Evolutionary conservation across 371 early-diverging fungal species (phyloP).

Genomic region (Ordospora pajunii): DNA sequence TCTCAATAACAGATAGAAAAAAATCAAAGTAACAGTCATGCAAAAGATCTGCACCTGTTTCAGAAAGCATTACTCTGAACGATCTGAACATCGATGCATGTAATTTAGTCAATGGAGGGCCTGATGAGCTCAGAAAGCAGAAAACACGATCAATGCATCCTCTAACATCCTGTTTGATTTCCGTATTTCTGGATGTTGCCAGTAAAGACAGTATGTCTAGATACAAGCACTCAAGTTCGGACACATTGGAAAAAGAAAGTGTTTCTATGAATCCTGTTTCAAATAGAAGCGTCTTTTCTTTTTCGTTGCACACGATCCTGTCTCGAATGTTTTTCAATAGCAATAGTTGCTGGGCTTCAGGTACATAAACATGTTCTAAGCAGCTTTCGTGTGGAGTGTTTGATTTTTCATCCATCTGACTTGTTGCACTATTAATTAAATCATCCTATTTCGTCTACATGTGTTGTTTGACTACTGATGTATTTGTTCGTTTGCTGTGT

Average conservation of each 20-base stretch:
- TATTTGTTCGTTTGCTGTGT: neutral
- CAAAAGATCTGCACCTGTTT: neutral
- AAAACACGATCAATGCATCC: neutral
- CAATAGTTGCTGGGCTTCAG: neutral
- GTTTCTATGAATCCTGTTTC: neutral
- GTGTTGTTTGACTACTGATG: neutral
- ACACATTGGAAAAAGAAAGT: neutral
- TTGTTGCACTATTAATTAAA: no score
- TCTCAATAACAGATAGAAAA: slow-evolving; percentile 1
- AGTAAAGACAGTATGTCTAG: neutral
- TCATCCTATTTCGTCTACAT: no score
- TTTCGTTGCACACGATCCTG: slow-evolving; percentile 7
- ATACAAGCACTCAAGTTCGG: neutral
- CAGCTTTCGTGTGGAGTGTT: no score
- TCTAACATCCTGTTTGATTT: neutral
- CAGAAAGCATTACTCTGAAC: neutral
- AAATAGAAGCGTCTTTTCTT: slow-evolving; percentile 2
- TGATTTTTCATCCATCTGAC: no score
- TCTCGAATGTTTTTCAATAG: neutral
- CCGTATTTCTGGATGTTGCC: neutral
- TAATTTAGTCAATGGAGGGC: neutral
- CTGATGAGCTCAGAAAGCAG: neutral
- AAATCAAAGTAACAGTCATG: neutral
- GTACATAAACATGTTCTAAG: neutral
- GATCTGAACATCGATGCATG: neutral